Percentiles rank a stretch among this genome's conserved stretches.
Evolutionary conservation across 2,329 filamentous ascomycete genomes (phyloP).

Genomic region (Sphaerostilbella broomeana): DNA sequence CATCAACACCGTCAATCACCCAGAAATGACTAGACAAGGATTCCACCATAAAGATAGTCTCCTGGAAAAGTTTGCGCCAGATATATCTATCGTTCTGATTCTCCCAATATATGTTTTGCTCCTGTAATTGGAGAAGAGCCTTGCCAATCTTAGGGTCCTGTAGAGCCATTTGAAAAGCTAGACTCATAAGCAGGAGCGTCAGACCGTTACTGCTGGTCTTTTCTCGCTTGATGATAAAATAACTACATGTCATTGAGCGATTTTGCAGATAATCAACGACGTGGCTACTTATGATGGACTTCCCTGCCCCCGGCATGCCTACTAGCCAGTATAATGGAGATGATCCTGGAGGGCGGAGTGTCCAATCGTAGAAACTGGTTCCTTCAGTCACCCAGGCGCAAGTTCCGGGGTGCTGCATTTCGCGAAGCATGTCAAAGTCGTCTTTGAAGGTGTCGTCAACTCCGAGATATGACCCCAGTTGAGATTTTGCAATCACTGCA

Average conservation of each 20-base stretch:
- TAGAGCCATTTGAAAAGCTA: slow-evolving; percentile 5
- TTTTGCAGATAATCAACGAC: background rate
- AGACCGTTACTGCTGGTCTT: background rate
- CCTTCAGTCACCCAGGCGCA: slow-evolving; percentile 10
- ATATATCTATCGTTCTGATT: background rate
- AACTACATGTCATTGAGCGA: background rate
- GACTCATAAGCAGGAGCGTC: background rate
- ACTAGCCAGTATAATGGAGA: slow-evolving; percentile 4
- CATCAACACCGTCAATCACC: slow-evolving; percentile 9
- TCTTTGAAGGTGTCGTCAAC: slow-evolving; percentile 4
- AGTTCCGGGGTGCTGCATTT: slow-evolving; percentile 4
- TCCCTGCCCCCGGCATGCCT: slow-evolving; percentile 6
- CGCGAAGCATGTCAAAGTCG: slow-evolving; percentile 1
- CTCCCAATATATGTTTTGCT: background rate
- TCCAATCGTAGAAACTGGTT: slow-evolving; percentile 1
- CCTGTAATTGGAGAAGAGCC: background rate
- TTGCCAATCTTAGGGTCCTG: background rate
- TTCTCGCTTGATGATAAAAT: slow-evolving; percentile 6
- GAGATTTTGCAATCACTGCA: background rate
- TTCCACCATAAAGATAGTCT: slow-evolving; percentile 1
- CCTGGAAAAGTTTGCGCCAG: slow-evolving; percentile 10
- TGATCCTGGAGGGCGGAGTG: background rate
- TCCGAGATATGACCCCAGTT: background rate
- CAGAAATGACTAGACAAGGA: background rate
- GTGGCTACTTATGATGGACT: slow-evolving; percentile 7